Evolutionary conservation across 306 rosid genomes (phyloP), one percentile per base, ranked within the genome.

Genomic region (Ziziphus jujuba): DNA sequence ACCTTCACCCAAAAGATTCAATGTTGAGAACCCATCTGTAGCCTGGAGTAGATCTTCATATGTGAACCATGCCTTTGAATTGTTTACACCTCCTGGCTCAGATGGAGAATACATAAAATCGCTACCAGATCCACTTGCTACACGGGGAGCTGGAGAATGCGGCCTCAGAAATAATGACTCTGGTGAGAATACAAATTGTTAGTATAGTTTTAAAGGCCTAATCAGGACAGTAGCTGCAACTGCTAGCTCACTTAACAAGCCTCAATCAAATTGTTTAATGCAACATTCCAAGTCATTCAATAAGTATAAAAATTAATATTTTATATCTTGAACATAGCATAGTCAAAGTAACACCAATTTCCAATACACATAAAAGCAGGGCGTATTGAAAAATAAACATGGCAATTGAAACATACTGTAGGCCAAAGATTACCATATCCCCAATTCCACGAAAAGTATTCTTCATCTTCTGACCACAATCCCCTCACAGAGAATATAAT

Each of bases 1-100:
- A 72, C 97, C 99, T 85, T 95, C 98, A 28, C 98, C 98, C 88
- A 93, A 72, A 50, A 88, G 80, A 77, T 88, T 88, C 34, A 83
- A 59, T 9, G 70, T 58, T 0, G 96, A 87, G 79, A 90, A 93
- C 17, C 97, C 91, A 67, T 80, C 12, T 38, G 97, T 93, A 40
- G 99, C 99, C 71, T 90, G 90, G 64, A 56, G 12, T 74, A 93
- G 86, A 52, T 93, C 99, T 69, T 93, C 97, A 63, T 87, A 88
- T 20, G 89, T 72, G 79, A 93, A 93, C 80, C 87, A 80, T 56
- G 95, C 72, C 66, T 79, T 87, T 59, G 99, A 90, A 79, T 80
- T 78, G 81, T 81, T 80, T 65, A 82, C 80, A 15, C 87, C 91
- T 69, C 95, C 85, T 28, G 81, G 79, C 47, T 93, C 97, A 8